phyloP scores from a whole-genome alignment of 768 basidiomycete species.

The Ramaria rubella region DNA sequence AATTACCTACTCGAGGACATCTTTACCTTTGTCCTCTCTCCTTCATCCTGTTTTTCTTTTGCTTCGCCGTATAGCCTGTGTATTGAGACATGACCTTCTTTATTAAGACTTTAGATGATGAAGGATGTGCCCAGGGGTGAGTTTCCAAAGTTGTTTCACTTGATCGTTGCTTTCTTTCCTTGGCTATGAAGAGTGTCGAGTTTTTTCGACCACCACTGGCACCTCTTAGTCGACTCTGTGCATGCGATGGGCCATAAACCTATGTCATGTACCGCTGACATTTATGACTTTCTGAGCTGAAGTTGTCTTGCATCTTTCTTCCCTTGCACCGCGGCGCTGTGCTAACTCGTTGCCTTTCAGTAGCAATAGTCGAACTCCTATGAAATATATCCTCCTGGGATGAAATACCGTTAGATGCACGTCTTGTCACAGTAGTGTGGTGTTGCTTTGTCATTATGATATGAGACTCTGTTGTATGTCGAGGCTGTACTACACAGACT shows the following conservation, averaged over 20 bases:
- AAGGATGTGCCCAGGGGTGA: too few species aligned
- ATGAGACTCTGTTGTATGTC: too few species aligned
- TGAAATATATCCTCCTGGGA: too few species aligned
- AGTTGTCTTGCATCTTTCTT: neutral
- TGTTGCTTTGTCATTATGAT: too few species aligned
- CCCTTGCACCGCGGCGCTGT: neutral
- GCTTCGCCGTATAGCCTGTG: neutral
- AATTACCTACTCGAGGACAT: conserved; percentile 1
- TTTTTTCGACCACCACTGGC: conserved; percentile 61
- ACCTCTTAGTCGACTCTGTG: conserved; percentile 87
- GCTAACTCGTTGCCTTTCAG: too few species aligned
- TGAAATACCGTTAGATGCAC: too few species aligned
- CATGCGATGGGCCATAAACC: conserved; percentile 29
- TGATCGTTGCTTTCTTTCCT: conserved; percentile 11
- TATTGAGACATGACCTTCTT: too few species aligned
- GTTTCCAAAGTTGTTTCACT: too few species aligned
- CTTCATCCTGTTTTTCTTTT: neutral
- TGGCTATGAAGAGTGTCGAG: conserved; percentile 79
- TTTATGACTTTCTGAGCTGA: conserved; percentile 53
- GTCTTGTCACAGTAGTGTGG: too few species aligned
- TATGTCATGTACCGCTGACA: conserved; percentile 70
- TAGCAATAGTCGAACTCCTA: too few species aligned
- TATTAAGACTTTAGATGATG: too few species aligned
- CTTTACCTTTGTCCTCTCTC: conserved; percentile 1
- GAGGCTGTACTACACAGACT: too few species aligned